Evolutionary conservation across 495 filamentous ascomycete genomes (phyloP).

Genomic region (Penicillium turbatum): DNA sequence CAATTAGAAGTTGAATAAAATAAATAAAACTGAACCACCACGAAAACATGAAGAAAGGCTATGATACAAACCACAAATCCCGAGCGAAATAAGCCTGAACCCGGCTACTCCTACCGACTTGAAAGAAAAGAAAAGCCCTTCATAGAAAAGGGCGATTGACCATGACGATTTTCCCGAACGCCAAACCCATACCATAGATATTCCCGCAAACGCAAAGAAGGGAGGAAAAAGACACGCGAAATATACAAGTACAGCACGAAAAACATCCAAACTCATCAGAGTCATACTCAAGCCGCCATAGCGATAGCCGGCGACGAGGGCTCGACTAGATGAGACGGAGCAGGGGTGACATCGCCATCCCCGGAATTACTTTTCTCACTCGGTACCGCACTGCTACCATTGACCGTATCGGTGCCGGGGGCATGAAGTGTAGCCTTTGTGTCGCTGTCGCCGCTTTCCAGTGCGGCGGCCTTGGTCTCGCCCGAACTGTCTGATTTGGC

Average conservation of each 20-base stretch:
- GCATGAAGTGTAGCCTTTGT: slow-evolving; percentile 72
- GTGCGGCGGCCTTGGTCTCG: slow-evolving; percentile 38
- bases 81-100: not conserved
- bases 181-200: not conserved
- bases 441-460: slow-evolving; percentile 61
- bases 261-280: not conserved
- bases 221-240: not conserved
- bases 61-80: slow-evolving; percentile 5
- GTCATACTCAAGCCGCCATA: slow-evolving; percentile 12
- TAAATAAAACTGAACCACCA: not conserved
- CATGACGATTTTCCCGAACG: not conserved
- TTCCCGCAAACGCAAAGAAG: not conserved
- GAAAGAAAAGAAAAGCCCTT: not conserved
- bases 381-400: slow-evolving; percentile 39
- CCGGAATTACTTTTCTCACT: slow-evolving; percentile 70
- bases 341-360: slow-evolving; percentile 46
- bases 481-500: slow-evolving; percentile 35
- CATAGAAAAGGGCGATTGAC: not conserved
- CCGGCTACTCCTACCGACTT: slow-evolving; percentile 1
- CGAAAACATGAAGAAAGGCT: not conserved
- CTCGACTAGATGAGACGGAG: slow-evolving; percentile 38
- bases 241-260: not conserved
- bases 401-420: slow-evolving; percentile 50
- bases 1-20: not conserved
- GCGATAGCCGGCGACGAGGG: slow-evolving; percentile 43